Evolutionary conservation across 2,329 filamentous ascomycete genomes (phyloP), one percentile per base, ranked within the genome.

Genomic region (Aspergillus japonicus): DNA sequence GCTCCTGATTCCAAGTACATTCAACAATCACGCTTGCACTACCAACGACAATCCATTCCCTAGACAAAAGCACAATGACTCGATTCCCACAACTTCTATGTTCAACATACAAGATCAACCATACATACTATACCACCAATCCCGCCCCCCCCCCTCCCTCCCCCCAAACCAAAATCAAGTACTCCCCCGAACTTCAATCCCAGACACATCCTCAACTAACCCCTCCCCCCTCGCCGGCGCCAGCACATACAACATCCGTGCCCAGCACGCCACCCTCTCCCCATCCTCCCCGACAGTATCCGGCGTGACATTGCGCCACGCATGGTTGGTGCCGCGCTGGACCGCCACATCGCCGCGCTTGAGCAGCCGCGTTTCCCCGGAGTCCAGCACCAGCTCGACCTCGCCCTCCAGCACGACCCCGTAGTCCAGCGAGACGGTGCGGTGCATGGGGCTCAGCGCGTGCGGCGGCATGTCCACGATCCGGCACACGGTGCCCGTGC

Each of bases 291-390:
- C 59, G 10, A 66, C 54, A 31, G 47, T 44, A 62, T 76, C 60
- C 29, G 65, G 60, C 0, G 60, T 67, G 2, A 63, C 54, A 60
- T 79, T 80, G 44, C 68, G 66, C 77, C 77, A 80, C 26, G 69
- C 69, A 65, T 76, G 74, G 51, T 69, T 73, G 4, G 74, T 75
- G 0, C 64, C 69, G 11, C 83, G 72, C 71, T 85, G 82, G 16
- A 85, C 78, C 3, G 78, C 78, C n/a, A 84, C 73, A 67, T 85
- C 83, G 1, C 83, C 83, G 4, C 77, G 70, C 57, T 73, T 74
- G 72, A 85, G 71, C 29, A 74, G 59, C 56, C 76, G 75, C 54
- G 68, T 74, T 61, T 80, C 80, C 0, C 83, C 83, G 14, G 77
- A 77, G 60, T 83, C 82, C 8, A 85, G 70, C 2, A 80, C 58